Conservation (phyloP, 345 rosid genomes). For the Moricandia arvensis region DNA sequence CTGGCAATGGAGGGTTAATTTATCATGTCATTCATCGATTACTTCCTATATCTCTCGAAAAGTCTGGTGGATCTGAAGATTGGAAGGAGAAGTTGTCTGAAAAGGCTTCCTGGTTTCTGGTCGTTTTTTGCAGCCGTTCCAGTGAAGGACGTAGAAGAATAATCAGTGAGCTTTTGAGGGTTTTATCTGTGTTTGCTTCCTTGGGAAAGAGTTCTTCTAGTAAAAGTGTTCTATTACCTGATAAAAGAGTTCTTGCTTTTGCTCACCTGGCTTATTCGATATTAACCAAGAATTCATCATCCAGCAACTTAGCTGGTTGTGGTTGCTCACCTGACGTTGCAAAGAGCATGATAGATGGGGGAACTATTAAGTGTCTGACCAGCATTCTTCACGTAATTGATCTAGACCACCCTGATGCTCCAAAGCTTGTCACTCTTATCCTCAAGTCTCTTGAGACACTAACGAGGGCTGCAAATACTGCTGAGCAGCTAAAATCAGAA, state of each 20-base stretch:
- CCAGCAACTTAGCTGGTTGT: constrained; percentile 77
- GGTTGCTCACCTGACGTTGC: constrained; percentile 93
- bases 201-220: constrained; percentile 69
- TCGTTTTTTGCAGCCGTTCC: constrained; percentile 85
- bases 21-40: constrained; percentile 78
- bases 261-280: constrained; percentile 73
- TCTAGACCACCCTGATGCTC: constrained; percentile 96
- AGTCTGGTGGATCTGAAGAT: constrained; percentile 79
- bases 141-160: constrained; percentile 90
- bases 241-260: constrained; percentile 71
- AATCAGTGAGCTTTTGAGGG: constrained; percentile 78
- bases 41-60: constrained; percentile 69
- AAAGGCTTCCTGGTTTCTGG: constrained; percentile 88
- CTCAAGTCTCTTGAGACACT: constrained; percentile 84
- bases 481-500: constrained; percentile 70
- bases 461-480: constrained; percentile 90
- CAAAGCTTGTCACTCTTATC: constrained; percentile 78
- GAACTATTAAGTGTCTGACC: constrained; percentile 75
- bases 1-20: constrained; percentile 63
- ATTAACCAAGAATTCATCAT: constrained; percentile 81
- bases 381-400: constrained; percentile 82
- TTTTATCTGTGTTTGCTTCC: constrained; percentile 64
- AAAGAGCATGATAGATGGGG: constrained; percentile 92
- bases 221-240: constrained; percentile 60
- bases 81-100: constrained; percentile 90